A percentile compares a stretch with the other conserved stretches of the same genome.
Evolutionary conservation across 495 filamentous ascomycete genomes (phyloP).

Genomic region (Penicillium cinerascens): DNA sequence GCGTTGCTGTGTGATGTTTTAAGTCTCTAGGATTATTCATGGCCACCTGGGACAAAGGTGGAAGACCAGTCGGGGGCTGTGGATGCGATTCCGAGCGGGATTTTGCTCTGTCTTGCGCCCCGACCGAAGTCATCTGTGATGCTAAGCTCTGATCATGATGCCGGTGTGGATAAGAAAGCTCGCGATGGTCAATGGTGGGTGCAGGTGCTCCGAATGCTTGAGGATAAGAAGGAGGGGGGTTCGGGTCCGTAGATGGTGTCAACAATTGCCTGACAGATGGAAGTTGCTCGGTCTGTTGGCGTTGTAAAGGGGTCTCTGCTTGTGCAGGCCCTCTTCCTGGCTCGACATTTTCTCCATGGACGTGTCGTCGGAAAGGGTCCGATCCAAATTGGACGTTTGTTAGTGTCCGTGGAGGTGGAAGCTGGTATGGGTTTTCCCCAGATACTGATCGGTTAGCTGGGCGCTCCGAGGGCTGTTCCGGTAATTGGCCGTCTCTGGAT

Average conservation of each 20-base stretch:
- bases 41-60: slow-evolving; percentile 35
- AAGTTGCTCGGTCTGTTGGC: slow-evolving; percentile 32
- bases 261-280: slow-evolving; percentile 49
- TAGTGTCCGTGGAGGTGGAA: slow-evolving; percentile 46
- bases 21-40: slow-evolving; percentile 19
- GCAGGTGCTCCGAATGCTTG: slow-evolving; percentile 22
- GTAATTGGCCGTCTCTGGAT: slow-evolving; percentile 24
- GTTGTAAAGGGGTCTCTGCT: slow-evolving; percentile 15
- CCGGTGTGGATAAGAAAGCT: slow-evolving; percentile 18
- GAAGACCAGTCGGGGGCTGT: slow-evolving; percentile 24
- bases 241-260: slow-evolving; percentile 34
- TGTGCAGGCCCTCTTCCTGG: slow-evolving; percentile 12
- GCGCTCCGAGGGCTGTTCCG: slow-evolving; percentile 30
- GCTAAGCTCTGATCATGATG: slow-evolving; percentile 21
- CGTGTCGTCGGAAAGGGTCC: slow-evolving; percentile 36
- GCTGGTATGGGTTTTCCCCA: slow-evolving; percentile 44
- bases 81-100: slow-evolving; percentile 22
- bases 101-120: slow-evolving; percentile 18
- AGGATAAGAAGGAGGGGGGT: slow-evolving; percentile 30
- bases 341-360: slow-evolving; percentile 29
- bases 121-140: slow-evolving; percentile 10
- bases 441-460: slow-evolving; percentile 36
- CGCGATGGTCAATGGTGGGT: slow-evolving; percentile 16
- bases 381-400: slow-evolving; percentile 42
- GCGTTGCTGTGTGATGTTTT: slow-evolving; percentile 16